A percentile compares a stretch with the other conserved stretches of the same genome.
Conservation (phyloP, 768 basidiomycete species). For the Pulveroboletus ravenelii region DNA sequence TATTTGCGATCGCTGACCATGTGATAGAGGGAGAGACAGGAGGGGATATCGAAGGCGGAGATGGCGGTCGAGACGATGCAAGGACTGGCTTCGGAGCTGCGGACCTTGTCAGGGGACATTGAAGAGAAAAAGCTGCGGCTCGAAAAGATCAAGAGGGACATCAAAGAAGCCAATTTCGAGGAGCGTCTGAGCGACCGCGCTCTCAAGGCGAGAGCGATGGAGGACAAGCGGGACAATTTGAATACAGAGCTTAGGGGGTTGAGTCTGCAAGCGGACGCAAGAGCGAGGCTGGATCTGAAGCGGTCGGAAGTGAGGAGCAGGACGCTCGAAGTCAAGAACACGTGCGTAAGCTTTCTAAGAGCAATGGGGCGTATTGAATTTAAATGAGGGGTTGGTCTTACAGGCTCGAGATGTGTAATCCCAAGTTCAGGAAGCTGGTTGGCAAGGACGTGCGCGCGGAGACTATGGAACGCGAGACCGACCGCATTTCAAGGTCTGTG, state of each 20-base stretch:
- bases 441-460: constrained; percentile 54
- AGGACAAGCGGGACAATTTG: constrained; percentile 64
- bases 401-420: constrained; percentile 60
- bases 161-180: constrained; percentile 61
- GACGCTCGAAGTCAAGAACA: constrained; percentile 58
- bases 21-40: constrained; percentile 46
- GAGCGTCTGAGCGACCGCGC: constrained; percentile 53
- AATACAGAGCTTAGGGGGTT: constrained; percentile 66
- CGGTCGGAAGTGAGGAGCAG: constrained; percentile 62
- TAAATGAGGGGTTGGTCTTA: constrained; percentile 1
- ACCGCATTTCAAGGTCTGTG: constrained; percentile 54
- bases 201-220: constrained; percentile 51
- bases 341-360: constrained; percentile 41
- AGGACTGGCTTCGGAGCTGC: constrained; percentile 48
- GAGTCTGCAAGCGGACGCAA: constrained; percentile 72
- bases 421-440: constrained; percentile 62
- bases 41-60: constrained; percentile 49
- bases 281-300: constrained; percentile 77
- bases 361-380: background rate
- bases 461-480: constrained; percentile 72
- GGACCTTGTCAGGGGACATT: constrained; percentile 54
- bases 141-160: constrained; percentile 53
- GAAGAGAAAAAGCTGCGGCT: constrained; percentile 63
- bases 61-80: constrained; percentile 52
- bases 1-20: background rate